Base-by-base conservation (phyloP, 2,329 filamentous ascomycete genomes). In the Fusarium acutatum region DNA sequence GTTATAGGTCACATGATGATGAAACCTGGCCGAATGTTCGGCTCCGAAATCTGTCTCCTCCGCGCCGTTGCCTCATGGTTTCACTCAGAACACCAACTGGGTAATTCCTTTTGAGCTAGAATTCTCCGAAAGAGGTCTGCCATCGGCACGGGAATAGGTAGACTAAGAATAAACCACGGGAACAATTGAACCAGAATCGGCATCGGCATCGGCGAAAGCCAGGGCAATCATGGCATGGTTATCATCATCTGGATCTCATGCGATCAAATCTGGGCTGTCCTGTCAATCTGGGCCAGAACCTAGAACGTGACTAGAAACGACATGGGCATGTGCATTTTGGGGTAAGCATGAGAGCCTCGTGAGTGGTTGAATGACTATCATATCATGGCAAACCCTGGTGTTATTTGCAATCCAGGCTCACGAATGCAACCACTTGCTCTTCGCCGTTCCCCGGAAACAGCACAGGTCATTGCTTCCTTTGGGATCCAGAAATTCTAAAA, bases 1-100 rank as follows among this genome's bases (percentile, higher is more conserved):
- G 74, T 66, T 68, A 40, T 14, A 5, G 11, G 35, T 75, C 75
- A 77, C 75, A 73, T 77, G 75, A 54, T 22, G 3, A 17, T n/a
- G 30, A 46, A 6, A 41, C 4, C 10, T 34, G 32, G 40, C 18
- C 50, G 22, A 40, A 59, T 18, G 11, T 34, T 75, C 67, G 70
- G 74, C 67, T 67, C 74, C 72, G 74, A 71, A 38, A 12, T 15
- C 15, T 44, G 35, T 47, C 26, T 60, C 28, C 58, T 49, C 69
- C 62, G 74, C 43, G 28, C 28, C 26, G 26, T 34, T 41, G 28
- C 26, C 32, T 30, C 28, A 32, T 26, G 24, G 12, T 4, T 14
- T 40, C 20, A 37, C 37, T 54, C 28, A n/a, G 17, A 64, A 38
- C 32, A 53, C 34, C 60, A 46, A 72, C 18, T 18, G 46, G 47